Base-by-base conservation (phyloP, 371 early-diverging fungal species). In the Funneliformis caledonium region DNA sequence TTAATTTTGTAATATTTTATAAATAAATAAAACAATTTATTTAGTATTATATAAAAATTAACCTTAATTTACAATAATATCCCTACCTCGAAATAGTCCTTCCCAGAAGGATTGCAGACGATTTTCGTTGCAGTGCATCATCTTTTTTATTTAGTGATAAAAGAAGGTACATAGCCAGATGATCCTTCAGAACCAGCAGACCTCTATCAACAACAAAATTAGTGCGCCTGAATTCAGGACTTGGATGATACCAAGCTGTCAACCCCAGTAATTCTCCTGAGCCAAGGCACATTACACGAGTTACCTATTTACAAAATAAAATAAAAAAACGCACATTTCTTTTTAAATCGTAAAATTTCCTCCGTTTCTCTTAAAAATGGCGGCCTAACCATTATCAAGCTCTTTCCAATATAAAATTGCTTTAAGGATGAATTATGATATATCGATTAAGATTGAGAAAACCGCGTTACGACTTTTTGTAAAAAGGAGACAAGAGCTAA, bases 241-340 rank as follows among this genome's bases (percentile, higher is more conserved):
- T 68, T 68, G 68, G 43, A 42, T 4, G 45, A 10, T 68, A 68
- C 68, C 68, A 68, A 68, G 68, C 68, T 68, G 68, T 68, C 45
- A 43, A 43, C 37, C 43, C 37, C 68, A 68, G 68, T 43, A 68
- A 68, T 68, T 68, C 68, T 68, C 43, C 68, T 68, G 45, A 43
- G 14, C 42, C 37, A 43, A 12, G 43, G 2, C 68, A 5, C 11
- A 10, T 5, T 10, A 2, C 22, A 59, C 10, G 22, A 59, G 60
- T 59, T 59, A 59, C 60, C 60, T 14, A 19, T n/a, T 59, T 59
- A 14, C 60, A 59, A 59, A 59, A 59, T 4, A 8, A 59, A 59
- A 59, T 26, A 26, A 26, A 59, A 19, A 59, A 5, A 59, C 60
- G 19, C 60, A 59, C 22, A 0, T 59, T n/a, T 2, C 8, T 8